Conservation (phyloP, 164 flowering plant genomes). For the Tetrastigma voinierianum region DNA sequence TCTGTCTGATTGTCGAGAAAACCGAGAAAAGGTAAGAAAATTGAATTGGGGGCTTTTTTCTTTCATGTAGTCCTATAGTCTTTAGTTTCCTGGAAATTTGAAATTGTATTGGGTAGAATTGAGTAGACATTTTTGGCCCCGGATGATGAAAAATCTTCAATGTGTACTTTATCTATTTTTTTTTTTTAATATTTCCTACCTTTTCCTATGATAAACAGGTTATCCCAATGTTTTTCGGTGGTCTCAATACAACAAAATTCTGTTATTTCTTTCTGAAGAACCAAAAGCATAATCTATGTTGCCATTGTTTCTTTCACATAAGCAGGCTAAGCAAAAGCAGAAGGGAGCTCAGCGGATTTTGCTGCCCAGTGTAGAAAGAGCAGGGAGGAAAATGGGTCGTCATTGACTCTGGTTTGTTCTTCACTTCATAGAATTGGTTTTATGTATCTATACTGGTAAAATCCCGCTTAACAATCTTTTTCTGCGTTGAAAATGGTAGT, state of each 20-base stretch:
- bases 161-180: too few relatives aligned
- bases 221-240: background rate
- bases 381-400: conserved; percentile 87
- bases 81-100: too few relatives aligned
- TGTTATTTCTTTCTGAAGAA: background rate
- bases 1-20: conserved; percentile 3
- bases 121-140: background rate
- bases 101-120: background rate
- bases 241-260: background rate
- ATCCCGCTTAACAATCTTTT: too few relatives aligned
- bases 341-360: conserved; percentile 49
- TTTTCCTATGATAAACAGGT: too few relatives aligned
- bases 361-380: conserved; percentile 83
- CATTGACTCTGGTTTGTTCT: conserved; percentile 73
- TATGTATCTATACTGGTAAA: background rate
- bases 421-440: conserved; percentile 2
- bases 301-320: conserved; percentile 3
- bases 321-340: conserved; percentile 81
- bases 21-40: background rate
- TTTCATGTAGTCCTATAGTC: too few relatives aligned
- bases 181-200: background rate
- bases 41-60: background rate
- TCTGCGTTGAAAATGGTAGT: too few relatives aligned
- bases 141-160: too few relatives aligned
- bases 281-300: background rate